Conservation (phyloP, 2,329 filamentous ascomycete species). For the Emydomyces testavorans region DNA sequence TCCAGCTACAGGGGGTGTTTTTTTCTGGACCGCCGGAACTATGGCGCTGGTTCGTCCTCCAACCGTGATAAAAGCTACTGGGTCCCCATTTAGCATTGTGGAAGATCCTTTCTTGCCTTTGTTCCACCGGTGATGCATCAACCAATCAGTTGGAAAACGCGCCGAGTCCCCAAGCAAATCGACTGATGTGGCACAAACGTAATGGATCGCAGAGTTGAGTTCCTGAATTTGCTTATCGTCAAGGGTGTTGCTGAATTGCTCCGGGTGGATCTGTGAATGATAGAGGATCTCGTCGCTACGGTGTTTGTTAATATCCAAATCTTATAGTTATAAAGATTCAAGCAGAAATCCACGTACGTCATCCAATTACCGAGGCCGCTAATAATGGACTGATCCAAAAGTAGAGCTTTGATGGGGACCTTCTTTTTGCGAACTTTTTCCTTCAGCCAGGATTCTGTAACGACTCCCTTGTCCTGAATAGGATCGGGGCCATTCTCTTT, state of each 20-base stretch:
- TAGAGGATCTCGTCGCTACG: conserved; percentile 74
- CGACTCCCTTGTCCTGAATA: conserved; percentile 62
- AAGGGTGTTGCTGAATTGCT: conserved; percentile 83
- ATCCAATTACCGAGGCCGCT: conserved; percentile 97
- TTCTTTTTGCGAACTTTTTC: conserved; percentile 60
- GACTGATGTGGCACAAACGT: conserved; percentile 70
- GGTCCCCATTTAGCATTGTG: conserved; percentile 69
- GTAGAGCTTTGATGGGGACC: conserved; percentile 77
- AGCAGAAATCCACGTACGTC: conserved; percentile 50
- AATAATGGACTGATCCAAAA: conserved; percentile 78
- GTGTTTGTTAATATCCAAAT: neutral
- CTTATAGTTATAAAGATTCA: no score
- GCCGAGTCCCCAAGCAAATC: conserved; percentile 70
- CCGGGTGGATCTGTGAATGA: conserved; percentile 77
- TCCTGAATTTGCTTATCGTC: conserved; percentile 56
- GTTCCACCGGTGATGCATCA: conserved; percentile 79
- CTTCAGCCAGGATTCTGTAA: conserved; percentile 66
- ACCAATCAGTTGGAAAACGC: conserved; percentile 74
- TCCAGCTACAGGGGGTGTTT: conserved; percentile 49
- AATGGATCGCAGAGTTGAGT: conserved; percentile 61
- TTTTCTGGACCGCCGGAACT: conserved; percentile 76
- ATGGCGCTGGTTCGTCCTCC: conserved; percentile 85
- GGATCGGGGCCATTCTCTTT: conserved; percentile 92
- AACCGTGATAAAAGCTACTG: conserved; percentile 75
- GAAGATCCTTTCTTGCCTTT: conserved; percentile 67